Evolutionary conservation across 306 rosid species (phyloP).

Genomic region (Cotoneaster glaucophyllus): DNA sequence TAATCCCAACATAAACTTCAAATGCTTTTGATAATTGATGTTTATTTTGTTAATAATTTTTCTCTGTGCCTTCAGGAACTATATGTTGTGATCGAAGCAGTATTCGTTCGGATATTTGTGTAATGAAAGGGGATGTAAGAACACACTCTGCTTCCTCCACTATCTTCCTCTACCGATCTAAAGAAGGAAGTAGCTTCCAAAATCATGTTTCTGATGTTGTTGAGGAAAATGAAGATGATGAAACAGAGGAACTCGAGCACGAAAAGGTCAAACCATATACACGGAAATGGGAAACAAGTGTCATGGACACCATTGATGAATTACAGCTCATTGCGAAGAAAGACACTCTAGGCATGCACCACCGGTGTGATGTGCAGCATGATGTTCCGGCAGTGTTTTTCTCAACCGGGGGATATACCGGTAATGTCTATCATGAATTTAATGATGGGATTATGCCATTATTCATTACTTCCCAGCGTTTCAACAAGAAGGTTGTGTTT

Average conservation of each 20-base stretch:
- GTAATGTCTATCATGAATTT: constrained; percentile 92
- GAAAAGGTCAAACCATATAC: constrained; percentile 80
- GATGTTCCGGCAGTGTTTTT: constrained; percentile 87
- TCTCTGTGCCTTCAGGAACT: constrained; percentile 39
- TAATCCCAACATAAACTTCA: background rate
- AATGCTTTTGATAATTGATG: background rate
- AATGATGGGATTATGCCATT: constrained; percentile 90
- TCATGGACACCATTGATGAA: constrained; percentile 72
- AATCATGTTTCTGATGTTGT: constrained; percentile 7
- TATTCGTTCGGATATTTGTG: constrained; percentile 71
- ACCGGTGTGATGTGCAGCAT: constrained; percentile 58
- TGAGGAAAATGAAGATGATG: constrained; percentile 11
- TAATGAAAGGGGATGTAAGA: constrained; percentile 87
- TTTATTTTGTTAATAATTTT: background rate
- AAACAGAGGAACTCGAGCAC: constrained; percentile 31
- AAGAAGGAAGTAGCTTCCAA: constrained; percentile 7
- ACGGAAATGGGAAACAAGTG: constrained; percentile 83
- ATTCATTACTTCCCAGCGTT: constrained; percentile 72
- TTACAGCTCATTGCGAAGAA: constrained; percentile 50
- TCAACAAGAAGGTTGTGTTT: constrained; percentile 76
- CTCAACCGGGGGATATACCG: constrained; percentile 96
- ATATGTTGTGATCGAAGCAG: constrained; percentile 82
- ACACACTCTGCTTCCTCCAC: constrained; percentile 62
- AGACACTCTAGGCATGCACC: constrained; percentile 16
- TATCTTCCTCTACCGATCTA: constrained; percentile 52